These are phyloP conservation scores for Urostyla sp. DNA, from an alignment of 73 alveolate genomes.

Conservation along the genomic window DNA sequence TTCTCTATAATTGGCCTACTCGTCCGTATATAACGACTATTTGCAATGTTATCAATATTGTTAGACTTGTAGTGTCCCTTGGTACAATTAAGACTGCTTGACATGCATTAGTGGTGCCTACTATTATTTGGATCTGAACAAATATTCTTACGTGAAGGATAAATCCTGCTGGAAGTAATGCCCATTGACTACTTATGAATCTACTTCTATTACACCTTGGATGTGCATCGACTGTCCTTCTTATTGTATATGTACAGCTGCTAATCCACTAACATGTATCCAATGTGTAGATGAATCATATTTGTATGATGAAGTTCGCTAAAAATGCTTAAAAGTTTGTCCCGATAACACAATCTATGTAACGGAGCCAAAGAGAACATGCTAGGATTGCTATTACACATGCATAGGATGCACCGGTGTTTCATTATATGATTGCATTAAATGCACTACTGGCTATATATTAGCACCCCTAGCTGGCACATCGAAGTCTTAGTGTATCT, in stretches of 20 bases:
- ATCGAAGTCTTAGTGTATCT: conserved; percentile 1
- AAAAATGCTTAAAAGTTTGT: conserved; percentile 5
- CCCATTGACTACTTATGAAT: conserved; percentile 17
- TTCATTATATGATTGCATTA: conserved; percentile 15
- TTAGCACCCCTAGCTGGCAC: neutral
- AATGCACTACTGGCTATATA: neutral
- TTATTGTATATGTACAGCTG: conserved; percentile 5
- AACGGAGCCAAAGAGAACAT: neutral
- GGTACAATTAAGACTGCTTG: conserved; percentile 6
- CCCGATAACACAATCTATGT: conserved; percentile 10
- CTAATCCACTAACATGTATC: neutral
- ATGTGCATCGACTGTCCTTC: conserved; percentile 26
- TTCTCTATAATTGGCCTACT: conserved; percentile 21
- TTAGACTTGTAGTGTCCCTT: conserved; percentile 3
- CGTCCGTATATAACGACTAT: conserved; percentile 19
- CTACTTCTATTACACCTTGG: neutral
- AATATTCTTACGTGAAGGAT: conserved; percentile 1
- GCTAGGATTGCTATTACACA: neutral
- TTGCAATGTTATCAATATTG: conserved; percentile 36
- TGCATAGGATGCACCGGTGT: neutral
- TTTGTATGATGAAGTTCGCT: neutral
- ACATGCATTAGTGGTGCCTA: conserved; percentile 7
- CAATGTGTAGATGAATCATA: conserved; percentile 8
- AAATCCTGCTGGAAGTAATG: conserved; percentile 33
- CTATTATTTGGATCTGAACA: neutral